Percentiles rank a stretch among this genome's conserved stretches.
Conservation (phyloP, 2,329 filamentous ascomycete species). For the Epichloe gansuensis region DNA sequence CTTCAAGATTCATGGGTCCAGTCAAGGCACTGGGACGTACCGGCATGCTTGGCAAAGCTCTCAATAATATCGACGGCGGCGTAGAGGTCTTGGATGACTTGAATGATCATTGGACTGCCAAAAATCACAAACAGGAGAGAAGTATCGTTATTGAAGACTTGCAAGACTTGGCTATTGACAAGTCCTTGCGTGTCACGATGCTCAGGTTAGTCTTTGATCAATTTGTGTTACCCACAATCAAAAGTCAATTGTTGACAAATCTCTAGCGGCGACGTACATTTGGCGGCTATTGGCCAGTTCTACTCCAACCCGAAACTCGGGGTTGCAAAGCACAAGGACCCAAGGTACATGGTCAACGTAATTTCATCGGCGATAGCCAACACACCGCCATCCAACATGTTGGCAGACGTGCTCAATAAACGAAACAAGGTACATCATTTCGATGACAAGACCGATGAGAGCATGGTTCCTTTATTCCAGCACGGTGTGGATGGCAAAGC, state of each 20-base stretch:
- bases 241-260: background rate
- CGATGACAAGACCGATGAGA: slow-evolving; percentile 71
- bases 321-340: slow-evolving; percentile 78
- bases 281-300: slow-evolving; percentile 87
- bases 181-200: slow-evolving; percentile 83
- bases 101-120: slow-evolving; percentile 96
- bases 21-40: slow-evolving; percentile 78
- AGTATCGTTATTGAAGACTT: slow-evolving; percentile 79
- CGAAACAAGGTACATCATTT: slow-evolving; percentile 71
- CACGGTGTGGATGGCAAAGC: slow-evolving; percentile 80
- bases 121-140: slow-evolving; percentile 83
- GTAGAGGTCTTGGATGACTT: slow-evolving; percentile 85
- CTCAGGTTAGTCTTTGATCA: slow-evolving; percentile 41
- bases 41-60: slow-evolving; percentile 64
- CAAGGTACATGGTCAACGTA: slow-evolving; percentile 93
- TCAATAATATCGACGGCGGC: slow-evolving; percentile 84
- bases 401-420: slow-evolving; percentile 87
- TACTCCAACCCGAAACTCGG: slow-evolving; percentile 76
- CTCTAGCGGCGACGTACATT: slow-evolving; percentile 74
- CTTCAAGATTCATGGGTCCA: slow-evolving; percentile 74
- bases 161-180: slow-evolving; percentile 85
- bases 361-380: slow-evolving; percentile 93
- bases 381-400: slow-evolving; percentile 70
- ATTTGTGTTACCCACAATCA: background rate
- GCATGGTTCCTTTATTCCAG: slow-evolving; percentile 88